phyloP scores from a whole-genome alignment of 2,329 filamentous ascomycete species.

The Geosmithia putterillii region DNA sequence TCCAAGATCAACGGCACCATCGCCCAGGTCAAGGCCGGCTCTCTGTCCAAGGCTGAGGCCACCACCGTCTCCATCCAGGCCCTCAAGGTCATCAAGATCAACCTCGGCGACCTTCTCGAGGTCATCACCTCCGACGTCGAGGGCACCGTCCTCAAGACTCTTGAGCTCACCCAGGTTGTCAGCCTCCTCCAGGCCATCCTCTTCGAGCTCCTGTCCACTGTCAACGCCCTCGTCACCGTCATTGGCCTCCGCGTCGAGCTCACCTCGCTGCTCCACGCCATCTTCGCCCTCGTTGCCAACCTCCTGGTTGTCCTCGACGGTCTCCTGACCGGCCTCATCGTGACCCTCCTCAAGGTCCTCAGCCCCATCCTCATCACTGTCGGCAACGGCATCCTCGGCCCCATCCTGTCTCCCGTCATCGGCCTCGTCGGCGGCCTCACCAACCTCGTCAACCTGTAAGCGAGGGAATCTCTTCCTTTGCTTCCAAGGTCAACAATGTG shows the following conservation, averaged over 20 bases:
- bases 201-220: conserved; percentile 8
- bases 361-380: conserved; percentile 13
- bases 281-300: conserved; percentile 13
- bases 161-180: conserved; percentile 6
- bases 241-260: conserved; percentile 12
- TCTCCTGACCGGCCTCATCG: conserved; percentile 10
- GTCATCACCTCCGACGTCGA: conserved; percentile 7
- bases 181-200: conserved; percentile 9
- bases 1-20: neutral
- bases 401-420: conserved; percentile 12
- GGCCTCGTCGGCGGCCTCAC: conserved; percentile 9
- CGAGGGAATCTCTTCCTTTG: neutral
- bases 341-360: conserved; percentile 11
- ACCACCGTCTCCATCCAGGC: conserved; percentile 5
- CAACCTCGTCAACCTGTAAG: conserved; percentile 2
- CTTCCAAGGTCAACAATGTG: neutral
- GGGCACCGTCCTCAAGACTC: conserved; percentile 6
- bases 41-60: conserved; percentile 5
- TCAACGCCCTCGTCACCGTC: conserved; percentile 10
- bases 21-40: conserved; percentile 3
- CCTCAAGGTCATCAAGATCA: conserved; percentile 8
- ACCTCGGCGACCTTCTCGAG: conserved; percentile 6
- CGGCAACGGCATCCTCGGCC: conserved; percentile 11
- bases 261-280: conserved; percentile 12
- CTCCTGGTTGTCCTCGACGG: conserved; percentile 11